phyloP scores from a whole-genome alignment of 148 eudicot genomes.

The Fagopyrum tataricum region DNA sequence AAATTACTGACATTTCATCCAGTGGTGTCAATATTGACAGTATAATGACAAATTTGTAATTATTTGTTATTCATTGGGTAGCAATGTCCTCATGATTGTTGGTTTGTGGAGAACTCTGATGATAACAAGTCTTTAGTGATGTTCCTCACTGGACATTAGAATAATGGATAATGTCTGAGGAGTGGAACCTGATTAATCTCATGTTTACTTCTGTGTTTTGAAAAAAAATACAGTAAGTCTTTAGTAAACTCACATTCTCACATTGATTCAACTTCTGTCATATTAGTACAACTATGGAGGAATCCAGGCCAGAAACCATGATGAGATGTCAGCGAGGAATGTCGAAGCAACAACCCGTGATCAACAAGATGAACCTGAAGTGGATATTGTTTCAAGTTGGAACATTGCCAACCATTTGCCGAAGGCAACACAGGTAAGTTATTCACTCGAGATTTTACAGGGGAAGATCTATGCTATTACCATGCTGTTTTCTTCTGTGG shows the following conservation, averaged over 20 bases:
- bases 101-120: background rate
- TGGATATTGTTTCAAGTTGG: conserved; percentile 86
- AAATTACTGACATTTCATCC: background rate
- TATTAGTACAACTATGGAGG: conserved; percentile 92
- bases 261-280: background rate
- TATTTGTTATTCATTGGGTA: background rate
- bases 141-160: background rate
- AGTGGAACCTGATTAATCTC: background rate
- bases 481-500: background rate
- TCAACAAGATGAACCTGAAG: conserved; percentile 37
- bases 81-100: background rate
- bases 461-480: background rate
- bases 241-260: background rate
- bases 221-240: background rate
- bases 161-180: background rate
- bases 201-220: background rate
- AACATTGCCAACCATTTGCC: conserved; percentile 78
- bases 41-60: background rate
- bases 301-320: conserved; percentile 62
- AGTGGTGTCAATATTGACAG: background rate
- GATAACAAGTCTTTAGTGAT: background rate
- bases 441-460: background rate
- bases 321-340: conserved; percentile 31
- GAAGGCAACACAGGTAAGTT: conserved; percentile 59
- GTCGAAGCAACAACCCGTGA: conserved; percentile 28